Evolutionary conservation across 1,139 yeast genomes (phyloP), one percentile per base, ranked within the genome.

Genomic region (Nakaseomyces uthaithaninus): DNA sequence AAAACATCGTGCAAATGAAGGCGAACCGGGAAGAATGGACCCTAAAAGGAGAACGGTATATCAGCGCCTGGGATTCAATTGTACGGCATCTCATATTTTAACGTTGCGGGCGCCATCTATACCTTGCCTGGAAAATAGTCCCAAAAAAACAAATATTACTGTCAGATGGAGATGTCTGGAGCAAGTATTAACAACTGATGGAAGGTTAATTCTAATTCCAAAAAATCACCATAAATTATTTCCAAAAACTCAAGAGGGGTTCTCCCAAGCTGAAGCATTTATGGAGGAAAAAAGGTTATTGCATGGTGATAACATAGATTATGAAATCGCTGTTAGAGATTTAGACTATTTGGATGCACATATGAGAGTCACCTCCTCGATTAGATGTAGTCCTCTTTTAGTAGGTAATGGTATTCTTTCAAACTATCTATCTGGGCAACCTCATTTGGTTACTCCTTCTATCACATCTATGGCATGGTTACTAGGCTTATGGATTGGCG

Each of bases 251-350:
- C 26, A 43, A 3, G 54, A 47, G 20, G 57, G 56, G 20, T 42
- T 43, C 31, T 19, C 36, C 14, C 46, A 38, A 12, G 52, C 55
- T 11, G 38, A 34, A 31, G 20, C 25, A 6, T 51, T 50, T 36
- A 40, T 46, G 40, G 42, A 37, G 12, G 47, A 43, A 18, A 43
- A 44, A 36, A 40, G 45, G 20, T 9, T 11, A 14, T 36, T 40
- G 20, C 34, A 31, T 37, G 58, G 46, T 20, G 50, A 38, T 39
- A 51, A 42, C 34, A 44, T 67, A 38, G 55, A 58, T 20, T 67
- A 67, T 64, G 50, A 53, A 36, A 42, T 65, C 30, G 65, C 65
- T 50, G 67, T 67, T 12, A 50, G 60, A 40, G 64, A 66, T 45
- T 52, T 59, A 37, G 53, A 49, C 19, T 40, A 47, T 15, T 38